Conservation (phyloP, 306 rosid genomes). For the Trifolium repens region DNA sequence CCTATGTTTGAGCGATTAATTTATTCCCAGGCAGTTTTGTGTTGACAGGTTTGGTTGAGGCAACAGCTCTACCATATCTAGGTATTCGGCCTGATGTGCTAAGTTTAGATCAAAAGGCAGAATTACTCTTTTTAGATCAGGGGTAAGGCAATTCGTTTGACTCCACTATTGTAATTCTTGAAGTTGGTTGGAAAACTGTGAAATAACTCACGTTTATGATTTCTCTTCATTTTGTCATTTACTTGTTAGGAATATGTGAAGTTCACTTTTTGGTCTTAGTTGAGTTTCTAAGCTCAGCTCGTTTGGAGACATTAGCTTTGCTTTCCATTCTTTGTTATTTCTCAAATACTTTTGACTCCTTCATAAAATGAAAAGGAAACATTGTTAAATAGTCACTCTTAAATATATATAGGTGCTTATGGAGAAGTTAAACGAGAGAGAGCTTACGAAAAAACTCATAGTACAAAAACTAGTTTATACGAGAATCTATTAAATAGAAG, state of each 20-base stretch:
- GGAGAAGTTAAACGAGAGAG: background rate
- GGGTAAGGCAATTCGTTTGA: slow-evolving; percentile 55
- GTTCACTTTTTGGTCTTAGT: slow-evolving; percentile 15
- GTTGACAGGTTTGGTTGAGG: slow-evolving; percentile 91
- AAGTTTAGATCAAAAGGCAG: slow-evolving; percentile 88
- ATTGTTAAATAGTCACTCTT: background rate
- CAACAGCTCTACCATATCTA: slow-evolving; percentile 80
- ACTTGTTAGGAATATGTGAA: slow-evolving; percentile 15
- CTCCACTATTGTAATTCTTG: slow-evolving; percentile 22
- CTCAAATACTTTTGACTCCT: background rate
- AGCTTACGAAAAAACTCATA: too few relatives aligned
- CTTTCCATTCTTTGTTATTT: background rate
- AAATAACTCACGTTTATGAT: slow-evolving; percentile 30
- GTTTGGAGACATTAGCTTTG: background rate
- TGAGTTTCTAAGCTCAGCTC: background rate
- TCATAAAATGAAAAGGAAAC: background rate
- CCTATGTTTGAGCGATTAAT: slow-evolving; percentile 46
- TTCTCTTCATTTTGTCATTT: slow-evolving; percentile 29
- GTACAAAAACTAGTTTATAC: background rate
- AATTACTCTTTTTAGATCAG: slow-evolving; percentile 80
- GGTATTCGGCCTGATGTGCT: slow-evolving; percentile 71
- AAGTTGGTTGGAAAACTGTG: slow-evolving; percentile 29
- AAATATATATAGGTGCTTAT: background rate
- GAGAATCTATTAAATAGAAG: background rate
- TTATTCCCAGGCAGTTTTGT: slow-evolving; percentile 98